Percentiles rank a stretch among this genome's conserved stretches.
Conservation (phyloP, 2,329 filamentous ascomycete genomes). For the Ascochyta lentis region DNA sequence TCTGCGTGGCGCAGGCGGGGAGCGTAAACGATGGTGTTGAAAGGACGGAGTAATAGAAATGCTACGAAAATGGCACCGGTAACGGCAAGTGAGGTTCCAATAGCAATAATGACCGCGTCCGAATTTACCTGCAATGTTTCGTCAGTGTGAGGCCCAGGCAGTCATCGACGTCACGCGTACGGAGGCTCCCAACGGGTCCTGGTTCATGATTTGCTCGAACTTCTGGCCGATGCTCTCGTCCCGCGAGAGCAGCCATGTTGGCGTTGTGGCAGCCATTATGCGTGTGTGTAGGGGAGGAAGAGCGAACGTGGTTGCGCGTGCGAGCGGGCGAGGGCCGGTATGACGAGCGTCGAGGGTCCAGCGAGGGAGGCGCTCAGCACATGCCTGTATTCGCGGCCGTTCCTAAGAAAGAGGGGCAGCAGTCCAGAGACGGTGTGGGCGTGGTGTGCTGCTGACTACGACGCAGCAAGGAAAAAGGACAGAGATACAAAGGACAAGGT, state of each 20-base stretch:
- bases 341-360: constrained; percentile 21
- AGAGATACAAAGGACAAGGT: constrained; percentile 3
- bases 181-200: constrained; percentile 38
- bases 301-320: constrained; percentile 12
- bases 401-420: background rate
- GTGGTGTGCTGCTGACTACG: background rate
- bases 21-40: constrained; percentile 91
- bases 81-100: constrained; percentile 80
- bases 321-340: constrained; percentile 1
- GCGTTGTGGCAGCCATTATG: constrained; percentile 29
- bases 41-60: constrained; percentile 90
- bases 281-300: constrained; percentile 10
- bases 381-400: constrained; percentile 8
- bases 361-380: constrained; percentile 20
- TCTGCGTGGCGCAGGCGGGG: constrained; percentile 93
- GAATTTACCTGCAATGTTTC: constrained; percentile 55
- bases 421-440: background rate
- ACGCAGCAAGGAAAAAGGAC: constrained; percentile 3
- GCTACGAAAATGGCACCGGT: constrained; percentile 75
- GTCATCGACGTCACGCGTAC: constrained; percentile 20
- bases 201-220: constrained; percentile 38
- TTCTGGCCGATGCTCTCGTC: constrained; percentile 40
- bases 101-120: constrained; percentile 76
- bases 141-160: constrained; percentile 20
- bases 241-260: constrained; percentile 31